These are phyloP conservation scores for Nicotiana rustica DNA, from an alignment of 305 asterid species.

Conservation along the genomic window DNA sequence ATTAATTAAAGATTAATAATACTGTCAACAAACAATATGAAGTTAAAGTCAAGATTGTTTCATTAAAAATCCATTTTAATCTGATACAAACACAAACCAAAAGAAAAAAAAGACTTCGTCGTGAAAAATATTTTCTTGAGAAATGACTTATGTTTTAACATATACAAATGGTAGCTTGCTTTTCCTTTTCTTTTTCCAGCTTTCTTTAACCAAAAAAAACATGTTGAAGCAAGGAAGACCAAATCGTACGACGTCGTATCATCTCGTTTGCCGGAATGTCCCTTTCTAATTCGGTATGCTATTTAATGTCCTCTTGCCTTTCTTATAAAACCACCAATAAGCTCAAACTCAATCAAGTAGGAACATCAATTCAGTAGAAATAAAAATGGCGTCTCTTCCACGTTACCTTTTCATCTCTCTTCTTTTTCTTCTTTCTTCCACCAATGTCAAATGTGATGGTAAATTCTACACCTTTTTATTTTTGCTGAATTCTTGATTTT, in stretches of 20 bases:
- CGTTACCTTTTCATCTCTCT: conserved; percentile 54
- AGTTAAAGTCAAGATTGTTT: too few species aligned
- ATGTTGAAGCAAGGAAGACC: background rate
- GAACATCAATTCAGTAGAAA: background rate
- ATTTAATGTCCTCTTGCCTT: background rate
- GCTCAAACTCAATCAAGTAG: background rate
- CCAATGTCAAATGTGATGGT: conserved; percentile 63
- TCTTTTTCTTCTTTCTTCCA: conserved; percentile 43
- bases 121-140: too few species aligned
- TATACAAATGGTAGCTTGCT: too few species aligned
- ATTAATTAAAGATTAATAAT: too few species aligned
- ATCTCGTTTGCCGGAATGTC: background rate
- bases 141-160: too few species aligned
- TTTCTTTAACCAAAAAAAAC: too few species aligned
- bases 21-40: too few species aligned
- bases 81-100: too few species aligned
- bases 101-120: too few species aligned
- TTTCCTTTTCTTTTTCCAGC: too few species aligned
- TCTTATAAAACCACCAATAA: conserved; percentile 1
- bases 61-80: too few species aligned
- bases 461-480: background rate
- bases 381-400: conserved; percentile 57
- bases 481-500: conserved; percentile 12
- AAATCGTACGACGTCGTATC: background rate
- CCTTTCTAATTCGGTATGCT: background rate